Evolutionary conservation across 305 asterid genomes (phyloP), one percentile per base, ranked within the genome.

Genomic region (Salvia sclarea): DNA sequence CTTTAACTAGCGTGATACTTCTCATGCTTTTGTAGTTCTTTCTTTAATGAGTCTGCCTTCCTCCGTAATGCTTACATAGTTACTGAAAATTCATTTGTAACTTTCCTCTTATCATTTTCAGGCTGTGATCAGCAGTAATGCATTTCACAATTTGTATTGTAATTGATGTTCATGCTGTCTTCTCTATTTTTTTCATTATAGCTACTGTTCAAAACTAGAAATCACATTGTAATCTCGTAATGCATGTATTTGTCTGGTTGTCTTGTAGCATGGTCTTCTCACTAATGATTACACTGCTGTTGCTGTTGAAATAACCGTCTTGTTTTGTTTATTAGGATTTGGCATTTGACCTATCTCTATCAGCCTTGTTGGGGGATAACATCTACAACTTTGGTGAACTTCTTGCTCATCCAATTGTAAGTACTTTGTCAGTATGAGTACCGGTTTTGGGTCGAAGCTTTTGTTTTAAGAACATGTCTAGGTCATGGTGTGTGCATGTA

Each of bases 331-430:
- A 57, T 28, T 76, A 92, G 98, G 98, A 92, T 75, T 80, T 92
- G 91, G 97, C 98, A 21, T 90, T 89, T 81, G 98, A 92, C 81
- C 71, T 92, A n/a, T 89, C 98, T 33, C 85, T 92, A 3, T 84
- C 96, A n/a, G 98, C 98, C 16, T 75, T 92, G 79, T 81, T 92
- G 82, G 98, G 98, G 74, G 98, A 92, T 14, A 90, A 92, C 83
- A 88, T 92, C 73, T 92, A 90, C 90, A 92, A 92, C 84, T 92
- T 92, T 55, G 98, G 98, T 9, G 98, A 92, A 87, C 86, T 92
- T 61, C 98, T 92, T 77, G 97, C 98, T 14, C 98, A 92, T 81
- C 98, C 98, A 43, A 90, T 92, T 71, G 98, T 92, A 83, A 88
- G 94, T 82, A 28, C 18, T 76, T 69, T 38, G 18, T 20, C 43